Conservation (phyloP, 2,329 filamentous ascomycete genomes). For the Byssothecium circinans region DNA sequence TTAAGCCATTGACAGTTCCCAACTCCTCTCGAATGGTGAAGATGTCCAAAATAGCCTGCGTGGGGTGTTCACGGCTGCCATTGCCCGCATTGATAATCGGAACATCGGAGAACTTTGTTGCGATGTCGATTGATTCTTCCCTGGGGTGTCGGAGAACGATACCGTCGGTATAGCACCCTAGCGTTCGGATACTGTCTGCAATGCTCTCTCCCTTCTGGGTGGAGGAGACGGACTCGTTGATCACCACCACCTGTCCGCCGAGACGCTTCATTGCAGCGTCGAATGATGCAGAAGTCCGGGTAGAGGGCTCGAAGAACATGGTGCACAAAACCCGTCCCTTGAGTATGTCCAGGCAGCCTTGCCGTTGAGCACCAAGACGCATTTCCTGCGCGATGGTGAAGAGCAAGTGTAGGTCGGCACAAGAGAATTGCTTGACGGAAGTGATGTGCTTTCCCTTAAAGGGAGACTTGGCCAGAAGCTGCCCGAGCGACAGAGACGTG, state of each 20-base stretch:
- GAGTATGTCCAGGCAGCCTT: constrained; percentile 84
- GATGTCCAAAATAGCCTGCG: constrained; percentile 94
- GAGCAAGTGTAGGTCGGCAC: constrained; percentile 84
- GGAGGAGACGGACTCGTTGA: constrained; percentile 82
- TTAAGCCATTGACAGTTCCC: constrained; percentile 91
- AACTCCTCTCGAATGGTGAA: constrained; percentile 98
- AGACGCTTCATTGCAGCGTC: constrained; percentile 98
- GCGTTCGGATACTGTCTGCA: constrained; percentile 88
- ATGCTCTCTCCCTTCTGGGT: constrained; percentile 93
- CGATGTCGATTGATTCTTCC: constrained; percentile 76
- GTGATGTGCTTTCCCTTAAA: constrained; percentile 91
- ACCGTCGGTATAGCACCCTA: constrained; percentile 92
- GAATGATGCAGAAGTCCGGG: constrained; percentile 91
- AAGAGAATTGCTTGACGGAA: constrained; percentile 87
- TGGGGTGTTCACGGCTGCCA: constrained; percentile 93
- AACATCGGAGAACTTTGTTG: constrained; percentile 83
- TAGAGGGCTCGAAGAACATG: constrained; percentile 97
- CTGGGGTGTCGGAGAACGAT: constrained; percentile 94
- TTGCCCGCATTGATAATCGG: constrained; percentile 98
- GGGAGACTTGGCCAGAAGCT: constrained; percentile 75
- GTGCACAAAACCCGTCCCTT: constrained; percentile 85
- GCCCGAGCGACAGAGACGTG: constrained; percentile 60
- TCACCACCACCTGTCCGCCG: constrained; percentile 80
- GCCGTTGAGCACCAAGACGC: constrained; percentile 89
- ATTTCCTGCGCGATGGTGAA: constrained; percentile 98